Base-by-base conservation (phyloP, 1,284 basidiomycete genomes). In the Apiotrichum akiyoshidainum region DNA sequence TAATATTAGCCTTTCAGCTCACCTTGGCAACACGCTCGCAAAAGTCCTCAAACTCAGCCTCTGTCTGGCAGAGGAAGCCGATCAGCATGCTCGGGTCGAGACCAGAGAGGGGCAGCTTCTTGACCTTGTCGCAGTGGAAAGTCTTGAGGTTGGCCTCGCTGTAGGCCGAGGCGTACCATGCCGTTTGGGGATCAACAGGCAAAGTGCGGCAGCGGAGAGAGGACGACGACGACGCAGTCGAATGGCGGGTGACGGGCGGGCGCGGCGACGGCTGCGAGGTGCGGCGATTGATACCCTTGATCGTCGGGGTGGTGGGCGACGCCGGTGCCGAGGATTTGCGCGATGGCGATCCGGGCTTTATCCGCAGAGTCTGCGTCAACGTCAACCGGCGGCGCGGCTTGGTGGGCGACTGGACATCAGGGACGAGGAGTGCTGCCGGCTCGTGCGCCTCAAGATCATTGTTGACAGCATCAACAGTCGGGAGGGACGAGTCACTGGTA, bases 71-170 rank as follows among this genome's bases (percentile, higher is more conserved):
- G 65, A 98, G 73, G 75, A 99, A 97, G 17, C 94, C 94, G 55
- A 98, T 82, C 11, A 99, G 80, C 95, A 99, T 98, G 69, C 92
- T 95, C 13, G 96, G 95, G 73, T 98, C 95, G 54, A 99, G 78
- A n/a, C 87, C 87, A 41, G 86, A 85, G 48, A 98, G 78, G 0
- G 89, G 88, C 90, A 98, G 93, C 83, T 94, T 93, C 71, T 91
- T 83, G 46, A 97, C 87, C 21, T 88, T 86, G 31, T 97, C 93
- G 73, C 92, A 93, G 75, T 98, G 95, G 81, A 92, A 99, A 3
- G 91, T 94, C 64, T 83, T 83, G 34, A 97, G 79, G 70, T 93
- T 89, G 9, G 81, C 56, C 13, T 82, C 75, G 0, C 81, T 75
- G 73, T 88, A 92, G 6, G 87, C 86, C 0, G 80, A 80, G 21